Evolutionary conservation across 108 stramenopile genomes (phyloP).

Genomic region (Phaeodactylum tricornutum): DNA sequence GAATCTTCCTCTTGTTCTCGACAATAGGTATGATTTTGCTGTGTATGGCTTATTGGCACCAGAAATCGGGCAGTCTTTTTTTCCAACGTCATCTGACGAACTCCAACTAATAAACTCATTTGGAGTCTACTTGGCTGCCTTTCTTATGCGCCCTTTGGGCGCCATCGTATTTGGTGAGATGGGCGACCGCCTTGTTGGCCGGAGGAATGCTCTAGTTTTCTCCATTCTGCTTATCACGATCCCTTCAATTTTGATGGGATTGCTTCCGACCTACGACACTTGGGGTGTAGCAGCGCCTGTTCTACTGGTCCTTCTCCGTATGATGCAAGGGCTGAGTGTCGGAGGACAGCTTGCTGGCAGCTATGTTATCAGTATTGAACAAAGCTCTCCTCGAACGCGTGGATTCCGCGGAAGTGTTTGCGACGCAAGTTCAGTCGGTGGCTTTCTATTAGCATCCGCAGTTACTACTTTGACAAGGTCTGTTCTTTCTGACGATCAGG

Average conservation of each 20-base stretch:
- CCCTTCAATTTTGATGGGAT: slow-evolving; percentile 77
- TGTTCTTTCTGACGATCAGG: slow-evolving; percentile 43
- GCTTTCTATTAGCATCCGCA: slow-evolving; percentile 47
- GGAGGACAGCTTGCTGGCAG: slow-evolving; percentile 74
- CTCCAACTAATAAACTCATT: slow-evolving; percentile 64
- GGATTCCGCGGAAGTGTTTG: slow-evolving; percentile 58
- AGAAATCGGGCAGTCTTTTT: slow-evolving; percentile 66
- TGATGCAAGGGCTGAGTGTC: slow-evolving; percentile 81
- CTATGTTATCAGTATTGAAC: slow-evolving; percentile 63
- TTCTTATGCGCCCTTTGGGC: slow-evolving; percentile 60
- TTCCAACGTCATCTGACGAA: slow-evolving; percentile 47
- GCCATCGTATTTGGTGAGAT: slow-evolving; percentile 63
- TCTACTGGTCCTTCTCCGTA: slow-evolving; percentile 49
- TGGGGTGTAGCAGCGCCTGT: slow-evolving; percentile 54
- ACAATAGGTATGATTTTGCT: slow-evolving; percentile 79
- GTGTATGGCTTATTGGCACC: slow-evolving; percentile 75
- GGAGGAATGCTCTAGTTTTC: slow-evolving; percentile 51
- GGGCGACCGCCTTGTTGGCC: slow-evolving; percentile 56
- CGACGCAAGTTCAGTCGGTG: slow-evolving; percentile 66
- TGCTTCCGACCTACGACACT: slow-evolving; percentile 62
- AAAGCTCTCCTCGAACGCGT: slow-evolving; percentile 30
- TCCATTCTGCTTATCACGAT: slow-evolving; percentile 60
- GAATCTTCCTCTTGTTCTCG: not conserved
- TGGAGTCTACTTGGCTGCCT: slow-evolving; percentile 81
- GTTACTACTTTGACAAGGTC: slow-evolving; percentile 44